A percentile compares a stretch with the other conserved stretches of the same genome.
phyloP scores from a whole-genome alignment of 2,329 filamentous ascomycete genomes.

The Byssochlamys sp. region DNA sequence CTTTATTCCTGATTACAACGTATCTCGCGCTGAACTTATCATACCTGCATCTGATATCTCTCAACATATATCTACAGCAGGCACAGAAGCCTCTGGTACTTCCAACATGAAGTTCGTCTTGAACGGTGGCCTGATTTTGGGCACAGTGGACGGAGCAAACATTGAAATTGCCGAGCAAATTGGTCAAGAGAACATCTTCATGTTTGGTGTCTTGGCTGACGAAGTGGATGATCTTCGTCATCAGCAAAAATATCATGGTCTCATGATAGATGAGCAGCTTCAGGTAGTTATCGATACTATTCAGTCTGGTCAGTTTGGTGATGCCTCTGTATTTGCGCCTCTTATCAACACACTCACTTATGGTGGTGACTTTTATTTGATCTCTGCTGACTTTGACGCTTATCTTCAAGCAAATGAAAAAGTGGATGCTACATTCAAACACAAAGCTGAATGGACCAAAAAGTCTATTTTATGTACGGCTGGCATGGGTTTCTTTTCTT shows the following conservation, averaged over 20 bases:
- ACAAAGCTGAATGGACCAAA: conserved; percentile 83
- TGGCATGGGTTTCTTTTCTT: conserved; percentile 95
- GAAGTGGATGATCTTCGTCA: conserved; percentile 95
- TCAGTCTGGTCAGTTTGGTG: conserved; percentile 69
- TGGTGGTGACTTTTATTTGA: conserved; percentile 95
- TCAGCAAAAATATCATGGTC: conserved; percentile 65
- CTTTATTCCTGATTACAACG: conserved; percentile 96
- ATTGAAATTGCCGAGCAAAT: conserved; percentile 97
- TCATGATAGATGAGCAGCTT: conserved; percentile 70
- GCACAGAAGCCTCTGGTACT: conserved; percentile 77
- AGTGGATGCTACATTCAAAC: conserved; percentile 82
- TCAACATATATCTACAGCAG: conserved; percentile 96
- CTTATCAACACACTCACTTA: conserved; percentile 74
- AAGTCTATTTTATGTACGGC: conserved; percentile 83
- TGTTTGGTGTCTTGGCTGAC: conserved; percentile 91
- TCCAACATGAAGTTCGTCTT: conserved; percentile 99
- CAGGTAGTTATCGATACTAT: conserved; percentile 76
- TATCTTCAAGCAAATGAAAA: conserved; percentile 85
- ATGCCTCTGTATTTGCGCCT: too few species aligned
- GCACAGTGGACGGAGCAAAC: conserved; percentile 94
- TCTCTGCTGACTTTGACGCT: conserved; percentile 92
- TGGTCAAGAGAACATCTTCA: conserved; percentile 93
- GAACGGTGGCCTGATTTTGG: conserved; percentile 93
- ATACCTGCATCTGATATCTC: conserved; percentile 88
- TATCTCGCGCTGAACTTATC: conserved; percentile 97